phyloP scores from a whole-genome alignment of 345 rosid species.

The Gossypium rotundifolium region DNA sequence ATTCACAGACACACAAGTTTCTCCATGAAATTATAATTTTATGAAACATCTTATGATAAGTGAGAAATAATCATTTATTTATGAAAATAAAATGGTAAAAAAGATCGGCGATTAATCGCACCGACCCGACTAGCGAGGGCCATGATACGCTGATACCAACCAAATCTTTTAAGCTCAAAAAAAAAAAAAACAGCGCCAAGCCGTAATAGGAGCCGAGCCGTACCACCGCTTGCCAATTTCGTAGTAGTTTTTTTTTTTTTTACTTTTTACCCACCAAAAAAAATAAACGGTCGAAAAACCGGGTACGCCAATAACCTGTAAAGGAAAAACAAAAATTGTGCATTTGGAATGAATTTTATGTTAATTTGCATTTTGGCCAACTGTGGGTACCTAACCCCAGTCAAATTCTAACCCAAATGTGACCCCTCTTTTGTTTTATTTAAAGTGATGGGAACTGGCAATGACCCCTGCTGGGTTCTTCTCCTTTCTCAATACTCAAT shows the following conservation, averaged over 20 bases:
- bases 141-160: background rate
- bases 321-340: constrained; percentile 27
- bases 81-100: no score
- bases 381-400: constrained; percentile 47
- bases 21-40: no score
- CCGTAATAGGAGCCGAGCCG: constrained; percentile 23
- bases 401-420: constrained; percentile 49
- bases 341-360: constrained; percentile 47
- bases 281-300: constrained; percentile 16
- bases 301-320: background rate
- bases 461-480: constrained; percentile 36
- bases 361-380: constrained; percentile 48
- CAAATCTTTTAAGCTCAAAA: constrained; percentile 9
- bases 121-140: no score
- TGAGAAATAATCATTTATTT: no score
- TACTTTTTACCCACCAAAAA: background rate
- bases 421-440: constrained; percentile 49
- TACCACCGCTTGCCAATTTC: background rate
- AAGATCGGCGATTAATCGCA: no score
- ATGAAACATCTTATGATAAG: no score
- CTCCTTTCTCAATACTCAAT: constrained; percentile 14
- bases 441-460: constrained; percentile 38
- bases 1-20: no score
- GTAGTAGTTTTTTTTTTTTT: background rate
- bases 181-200: constrained; percentile 15